Base-by-base conservation (phyloP, 2,329 filamentous ascomycete species). In the Colletotrichum costaricense region DNA sequence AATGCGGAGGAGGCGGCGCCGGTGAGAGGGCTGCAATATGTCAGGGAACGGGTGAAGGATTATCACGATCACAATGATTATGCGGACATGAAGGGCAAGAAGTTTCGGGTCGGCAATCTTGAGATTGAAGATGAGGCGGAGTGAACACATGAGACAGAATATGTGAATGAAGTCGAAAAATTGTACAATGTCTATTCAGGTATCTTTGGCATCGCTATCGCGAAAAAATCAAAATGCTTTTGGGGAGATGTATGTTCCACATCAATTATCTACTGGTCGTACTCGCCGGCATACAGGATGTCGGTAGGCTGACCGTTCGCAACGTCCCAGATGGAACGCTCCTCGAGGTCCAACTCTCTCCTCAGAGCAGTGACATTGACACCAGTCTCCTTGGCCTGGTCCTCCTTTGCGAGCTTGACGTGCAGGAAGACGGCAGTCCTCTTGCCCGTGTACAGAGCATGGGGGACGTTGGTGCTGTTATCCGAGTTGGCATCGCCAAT, bases 401-500 rank as follows among this genome's bases (percentile, higher is more conserved):
- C 82, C 69, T 87, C 85, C 0, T 81, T 80, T 59, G 83, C 85
- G 19, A 88, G 78, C 76, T 83, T 80, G 14, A 87, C 86, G 75
- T 92, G 90, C 5, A 90, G 72, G 62, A 81, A 89, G 1, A 92
- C 89, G 5, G 88, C 89, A 0, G 89, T 83, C 35, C 85, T 80
- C 84, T 92, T 92, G 3, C 89, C 90, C 14, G 82, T 88, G 77
- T 84, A 92, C 76, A 92, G 85, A 0, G 90, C 90, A 74, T 91
- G 90, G 0, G 89, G 89, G 0, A 92, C 86, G 74, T 92, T 92
- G 3, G 89, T 91, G 9, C 84, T 82, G n/a, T 87, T 87, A 66
- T 91, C 89, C 38, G 85, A 86, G 79, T 92, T 92, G 14, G 86
- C 87, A 74, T 92, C 90, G 0, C 90, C 90, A 24, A 92, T 79